Evolutionary conservation across 306 rosid genomes (phyloP), one percentile per base, ranked within the genome.

Genomic region (Lagenaria siceraria): DNA sequence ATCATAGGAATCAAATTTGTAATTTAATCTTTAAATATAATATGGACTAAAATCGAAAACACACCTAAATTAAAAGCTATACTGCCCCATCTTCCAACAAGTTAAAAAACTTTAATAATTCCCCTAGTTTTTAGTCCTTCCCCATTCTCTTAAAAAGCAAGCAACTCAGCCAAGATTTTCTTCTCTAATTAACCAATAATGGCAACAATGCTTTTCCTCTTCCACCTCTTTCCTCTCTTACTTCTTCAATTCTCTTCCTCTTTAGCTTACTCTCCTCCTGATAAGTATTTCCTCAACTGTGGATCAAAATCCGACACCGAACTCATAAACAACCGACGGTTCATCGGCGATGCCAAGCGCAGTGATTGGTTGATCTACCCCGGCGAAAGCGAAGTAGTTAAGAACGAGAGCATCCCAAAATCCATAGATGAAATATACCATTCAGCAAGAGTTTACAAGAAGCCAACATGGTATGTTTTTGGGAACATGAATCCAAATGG

Each of bases 391-490:
- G 14, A 43, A 7, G 0, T 1, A 7, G 27, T 77, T 7, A 49
- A 25, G 21, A 56, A 25, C 42, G 19, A 48, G 0, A 62, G 12
- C 75, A 13, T 77, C 49, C 68, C 75, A 11, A 64, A 2, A 0
- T 33, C 59, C 36, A 51, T 6, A 49, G 59, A 72, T 7, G 74
- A 77, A 59, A 66, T 77, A 31, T 62, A 77, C 24, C 62, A 77
- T 14, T 48, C 80, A 8, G 80, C 80, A 19, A 77, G 75, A 60
- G 52, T 64, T 64, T 77, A 62, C 80, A 18, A 12, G n/a, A 2
- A 24, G 35, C 80, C 80, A 43, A 59, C 80, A 40, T 77, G 80
- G 80, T 77, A 77, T 9, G 63, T 13, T 5, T 77, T 77, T 10
- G 31, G 24, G 1, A 15, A 18, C 33, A 43, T 77, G 63, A 29